Evolutionary conservation across 1,139 yeast genomes (phyloP), one percentile per base, ranked within the genome.

Genomic region (Candida buenavistaensis): DNA sequence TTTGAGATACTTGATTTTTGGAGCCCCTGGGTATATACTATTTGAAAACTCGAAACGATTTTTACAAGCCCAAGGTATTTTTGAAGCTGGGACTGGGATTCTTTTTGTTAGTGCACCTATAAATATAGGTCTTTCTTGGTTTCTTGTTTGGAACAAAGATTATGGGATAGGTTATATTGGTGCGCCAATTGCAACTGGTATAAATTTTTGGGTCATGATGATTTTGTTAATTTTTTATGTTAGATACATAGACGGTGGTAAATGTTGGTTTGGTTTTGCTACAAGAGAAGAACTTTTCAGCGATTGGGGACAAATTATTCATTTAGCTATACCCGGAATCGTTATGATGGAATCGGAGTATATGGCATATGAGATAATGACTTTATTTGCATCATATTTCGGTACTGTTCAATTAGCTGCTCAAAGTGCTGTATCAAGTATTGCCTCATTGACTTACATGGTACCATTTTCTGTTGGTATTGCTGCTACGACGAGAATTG

Each of bases 11-110:
- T 63, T 86, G 51, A 72, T 82, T 4, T 48, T 79, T 9, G 96
- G 96, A 6, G 89, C 87, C 1, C 96, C 96, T 0, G 90, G 87
- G 0, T 88, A 85, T 57, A 83, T 88, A 19, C 59, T 85, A 27
- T 89, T 89, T 57, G 97, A 90, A 56, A 79, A 81, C 46, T 76
- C 85, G 19, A 89, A 89, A 55, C 72, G 95, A 43, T 89, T 78
- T 51, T 60, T 90, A 39, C 97, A 89, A 60, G 90, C 95, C 0
- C 97, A 90, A 57, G 95, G 95, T 6, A 85, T 88, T 16, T 89
- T 87, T 64, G 94, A 86, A 50, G 96, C 97, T 0, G 86, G 94
- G 4, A 84, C 95, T 1, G 80, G 85, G 21, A 83, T 88, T 5
- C 61, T 89, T 26, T 67, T 86, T 30, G 59, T 88, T 8, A 78